Percentiles rank a stretch among this genome's conserved stretches.
phyloP scores from a whole-genome alignment of 1,139 yeast species.

The Nakaseomyces glabratus region DNA sequence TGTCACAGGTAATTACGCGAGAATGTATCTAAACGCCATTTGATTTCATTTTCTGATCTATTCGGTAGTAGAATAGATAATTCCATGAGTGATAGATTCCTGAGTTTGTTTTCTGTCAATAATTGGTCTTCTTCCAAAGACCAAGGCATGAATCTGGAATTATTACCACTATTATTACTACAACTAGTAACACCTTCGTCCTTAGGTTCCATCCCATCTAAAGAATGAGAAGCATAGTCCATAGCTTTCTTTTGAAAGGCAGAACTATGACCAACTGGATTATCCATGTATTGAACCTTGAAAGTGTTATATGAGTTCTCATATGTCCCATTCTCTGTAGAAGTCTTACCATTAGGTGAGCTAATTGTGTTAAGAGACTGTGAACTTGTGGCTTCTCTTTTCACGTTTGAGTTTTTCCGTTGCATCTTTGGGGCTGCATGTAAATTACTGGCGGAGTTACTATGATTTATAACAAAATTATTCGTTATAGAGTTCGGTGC shows the following conservation, averaged over 20 bases:
- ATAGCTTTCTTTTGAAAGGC: background rate
- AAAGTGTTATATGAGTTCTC: conserved; percentile 3
- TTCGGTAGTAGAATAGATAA: conserved; percentile 63
- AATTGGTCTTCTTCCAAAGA: conserved; percentile 59
- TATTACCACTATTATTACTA: background rate
- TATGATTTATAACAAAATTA: conserved; percentile 1
- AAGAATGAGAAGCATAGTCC: background rate
- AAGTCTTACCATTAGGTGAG: conserved; percentile 1
- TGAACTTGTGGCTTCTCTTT: conserved; percentile 1
- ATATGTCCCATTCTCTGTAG: background rate
- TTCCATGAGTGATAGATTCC: conserved; percentile 61
- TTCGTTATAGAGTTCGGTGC: conserved; percentile 18
- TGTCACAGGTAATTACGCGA: conserved; percentile 2
- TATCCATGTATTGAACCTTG: conserved; percentile 3
- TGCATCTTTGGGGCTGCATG: conserved; percentile 1
- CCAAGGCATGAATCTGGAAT: conserved; percentile 10
- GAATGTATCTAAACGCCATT: conserved; percentile 37
- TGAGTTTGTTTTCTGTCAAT: conserved; percentile 46
- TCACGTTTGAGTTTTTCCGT: background rate
- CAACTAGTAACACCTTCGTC: too few relatives aligned
- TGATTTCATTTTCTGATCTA: conserved; percentile 66
- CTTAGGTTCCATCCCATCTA: conserved; percentile 4
- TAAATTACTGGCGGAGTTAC: background rate
- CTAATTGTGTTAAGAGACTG: background rate
- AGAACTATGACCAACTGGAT: background rate